Base-by-base conservation (phyloP, 805 yeast genomes). In the Metschnikowia anglica region DNA sequence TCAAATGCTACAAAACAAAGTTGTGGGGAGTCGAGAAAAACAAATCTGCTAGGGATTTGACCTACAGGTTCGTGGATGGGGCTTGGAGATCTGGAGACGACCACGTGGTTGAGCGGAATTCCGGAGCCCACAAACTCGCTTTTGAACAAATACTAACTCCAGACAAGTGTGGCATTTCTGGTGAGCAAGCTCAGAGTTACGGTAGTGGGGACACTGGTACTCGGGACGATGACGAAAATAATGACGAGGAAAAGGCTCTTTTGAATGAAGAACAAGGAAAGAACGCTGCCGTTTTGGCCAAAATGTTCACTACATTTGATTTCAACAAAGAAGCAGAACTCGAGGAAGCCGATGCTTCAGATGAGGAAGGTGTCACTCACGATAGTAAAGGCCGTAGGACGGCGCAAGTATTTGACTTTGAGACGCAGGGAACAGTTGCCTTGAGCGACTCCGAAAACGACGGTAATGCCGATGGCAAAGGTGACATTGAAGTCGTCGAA, bases 21-120 rank as follows among this genome's bases (percentile, higher is more conserved):
- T 73, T 93, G 30, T 91, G 99, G 99, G 98, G 98, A 3, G 74
- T 79, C 47, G 89, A 85, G 51, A 86, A 85, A 65, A 74, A 28
- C 31, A 28, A 78, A 49, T 68, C 73, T 2, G 60, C 73, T 2
- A 72, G 74, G 25, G 93, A 84, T 52, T 69, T 89, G 51, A 85
- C 83, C 0, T 76, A 72, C 62, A 68, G 70, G 41, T 90, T 77
- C 59, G 68, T 63, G 8, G 76, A 82, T 47, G 86, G 85, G 0
- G 76, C 73, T 34, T 88, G 97, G 97, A 76, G 75, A 52, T 87
- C 85, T 60, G 89, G 89, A 5, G 80, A 78, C 47, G 86, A 83
- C 37, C 95, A 87, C 58, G 75, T 88, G 10, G 75, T 90, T 15
- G 97, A 90, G 56, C 72, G 80, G 41, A 59, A 73, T 18, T 13